Percentiles rank a stretch among this genome's conserved stretches.
These are phyloP conservation scores for Phytophthora sojae DNA, from an alignment of 352 stramenopile species.

Conservation along the genomic window DNA sequence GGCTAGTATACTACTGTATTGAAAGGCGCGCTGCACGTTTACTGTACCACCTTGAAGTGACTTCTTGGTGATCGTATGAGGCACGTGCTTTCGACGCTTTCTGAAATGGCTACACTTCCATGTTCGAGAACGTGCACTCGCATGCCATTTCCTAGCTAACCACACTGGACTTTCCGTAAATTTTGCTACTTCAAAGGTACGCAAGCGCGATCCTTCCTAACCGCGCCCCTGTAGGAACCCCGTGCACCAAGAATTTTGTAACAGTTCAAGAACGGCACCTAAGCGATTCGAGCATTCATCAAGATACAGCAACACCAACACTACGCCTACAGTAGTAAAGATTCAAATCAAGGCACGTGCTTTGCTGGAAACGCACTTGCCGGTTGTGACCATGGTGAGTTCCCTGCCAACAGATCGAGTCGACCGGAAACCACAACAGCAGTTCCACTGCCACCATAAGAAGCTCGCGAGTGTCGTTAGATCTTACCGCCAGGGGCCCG, in stretches of 20 bases:
- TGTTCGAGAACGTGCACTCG: constrained; percentile 26
- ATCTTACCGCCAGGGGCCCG: background rate
- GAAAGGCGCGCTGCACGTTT: background rate
- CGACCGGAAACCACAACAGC: background rate
- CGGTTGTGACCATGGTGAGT: constrained; percentile 15
- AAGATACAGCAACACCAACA: too few relatives aligned
- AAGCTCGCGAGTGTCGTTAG: constrained; percentile 12
- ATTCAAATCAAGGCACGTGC: constrained; percentile 7
- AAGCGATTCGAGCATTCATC: too few relatives aligned
- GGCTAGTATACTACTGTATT: constrained; percentile 3
- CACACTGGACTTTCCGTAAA: background rate
- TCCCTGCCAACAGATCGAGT: constrained; percentile 5
- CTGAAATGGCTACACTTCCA: constrained; percentile 6
- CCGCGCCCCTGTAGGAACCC: background rate
- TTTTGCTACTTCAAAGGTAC: background rate
- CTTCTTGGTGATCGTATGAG: constrained; percentile 22
- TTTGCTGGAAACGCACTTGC: constrained; percentile 3
- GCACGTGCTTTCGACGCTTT: constrained; percentile 13
- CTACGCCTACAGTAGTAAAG: background rate
- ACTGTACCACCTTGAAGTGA: constrained; percentile 18
- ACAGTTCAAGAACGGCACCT: background rate
- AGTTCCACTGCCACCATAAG: background rate
- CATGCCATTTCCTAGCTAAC: constrained; percentile 6
- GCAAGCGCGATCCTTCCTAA: background rate
- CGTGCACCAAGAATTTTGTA: background rate